Percentiles rank a stretch among this genome's conserved stretches.
Evolutionary conservation across 306 rosid species (phyloP).

Genomic region (Abrus pulchellus): DNA sequence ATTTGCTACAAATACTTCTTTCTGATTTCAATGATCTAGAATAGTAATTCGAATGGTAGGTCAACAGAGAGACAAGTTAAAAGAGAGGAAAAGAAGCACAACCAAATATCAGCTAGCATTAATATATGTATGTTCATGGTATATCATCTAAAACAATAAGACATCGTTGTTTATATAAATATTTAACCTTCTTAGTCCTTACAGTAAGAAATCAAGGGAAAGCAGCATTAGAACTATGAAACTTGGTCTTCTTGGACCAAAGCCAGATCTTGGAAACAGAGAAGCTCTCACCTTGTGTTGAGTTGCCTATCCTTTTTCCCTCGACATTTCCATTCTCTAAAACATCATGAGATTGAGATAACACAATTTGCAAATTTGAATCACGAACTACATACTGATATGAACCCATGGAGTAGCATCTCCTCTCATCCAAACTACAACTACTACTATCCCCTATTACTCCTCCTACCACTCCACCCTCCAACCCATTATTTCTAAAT

Average conservation of each 20-base stretch:
- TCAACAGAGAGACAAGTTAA: not conserved
- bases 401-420: conserved; percentile 95
- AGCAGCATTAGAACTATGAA: conserved; percentile 52
- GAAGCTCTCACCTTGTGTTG: conserved; percentile 77
- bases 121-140: not conserved
- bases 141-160: not conserved
- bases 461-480: conserved; percentile 25
- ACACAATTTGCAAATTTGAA: conserved; percentile 68
- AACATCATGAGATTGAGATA: conserved; percentile 38
- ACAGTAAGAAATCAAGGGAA: conserved; percentile 50
- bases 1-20: not conserved
- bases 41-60: not conserved
- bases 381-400: conserved; percentile 77
- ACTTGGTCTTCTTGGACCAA: conserved; percentile 71
- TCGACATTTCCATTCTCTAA: conserved; percentile 54
- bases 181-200: not conserved
- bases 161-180: not conserved
- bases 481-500: conserved; percentile 59
- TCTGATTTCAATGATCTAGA: not conserved
- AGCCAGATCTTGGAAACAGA: conserved; percentile 97
- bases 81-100: not conserved
- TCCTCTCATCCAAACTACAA: conserved; percentile 66
- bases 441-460: conserved; percentile 53
- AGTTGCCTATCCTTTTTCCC: conserved; percentile 67
- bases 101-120: not conserved